Base-by-base conservation (phyloP, 1,284 basidiomycete genomes). In the Ceratobasidium sp. region DNA sequence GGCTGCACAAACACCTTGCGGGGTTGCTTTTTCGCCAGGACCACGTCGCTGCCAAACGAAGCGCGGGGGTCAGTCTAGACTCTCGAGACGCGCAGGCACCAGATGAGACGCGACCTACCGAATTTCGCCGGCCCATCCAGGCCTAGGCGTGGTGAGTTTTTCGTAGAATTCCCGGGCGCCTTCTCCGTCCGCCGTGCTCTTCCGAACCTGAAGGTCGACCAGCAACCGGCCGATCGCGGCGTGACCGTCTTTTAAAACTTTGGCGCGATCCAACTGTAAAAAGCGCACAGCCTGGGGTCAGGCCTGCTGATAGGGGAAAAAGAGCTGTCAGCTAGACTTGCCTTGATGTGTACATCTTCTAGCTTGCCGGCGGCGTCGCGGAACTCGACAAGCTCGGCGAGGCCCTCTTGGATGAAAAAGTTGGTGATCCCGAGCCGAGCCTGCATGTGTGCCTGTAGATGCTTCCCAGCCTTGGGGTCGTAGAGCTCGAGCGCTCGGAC, bases 361-460 rank as follows among this genome's bases (percentile, higher is more conserved):
- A 95, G 87, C 50, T 83, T 85, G 35, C 91, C 91, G 78, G 88
- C 84, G 0, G 84, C 85, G 65, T 87, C 87, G 46, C 90, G 89
- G 54, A 94, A 84, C 81, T 92, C 92, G 81, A 94, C 90, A 46
- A 96, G 85, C 23, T 87, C 85, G 16, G 91, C 93, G 79, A 96
- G 59, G 16, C 78, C 78, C 69, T 89, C 88, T 41, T 88, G 85
- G 79, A 94, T 90, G 80, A 96, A 86, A 84, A 92, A 91, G 79
- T 93, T 91, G 14, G 92, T 93, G 82, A 96, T 95, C 41, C 94
- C 94, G 78, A 94, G 86, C 38, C 54, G 89, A 69, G 92, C 94
- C 84, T 94, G 94, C 94, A 96, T 96, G 82, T 96, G 95, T n/a
- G 95, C 95, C 83, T 96, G 95, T 23, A 94, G 93, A 82, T 96